Percentiles rank a stretch among this genome's conserved stretches.
phyloP scores from a whole-genome alignment of 177 flowering plant species.

The Telopea speciosissima region DNA sequence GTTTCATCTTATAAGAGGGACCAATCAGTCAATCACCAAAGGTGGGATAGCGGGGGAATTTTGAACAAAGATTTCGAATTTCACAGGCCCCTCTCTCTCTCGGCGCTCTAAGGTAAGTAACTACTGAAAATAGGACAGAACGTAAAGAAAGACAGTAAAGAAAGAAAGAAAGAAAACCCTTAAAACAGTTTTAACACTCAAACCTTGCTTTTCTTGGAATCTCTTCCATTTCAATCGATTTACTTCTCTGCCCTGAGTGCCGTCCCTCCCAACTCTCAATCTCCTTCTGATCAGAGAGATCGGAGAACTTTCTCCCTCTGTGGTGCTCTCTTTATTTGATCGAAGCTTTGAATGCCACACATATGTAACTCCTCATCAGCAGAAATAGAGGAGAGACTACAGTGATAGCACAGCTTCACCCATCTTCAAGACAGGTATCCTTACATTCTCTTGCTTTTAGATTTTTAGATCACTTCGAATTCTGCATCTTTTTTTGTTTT shows the following conservation, averaged over 20 bases:
- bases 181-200: neutral
- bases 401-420: neutral
- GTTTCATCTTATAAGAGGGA: neutral
- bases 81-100: no score
- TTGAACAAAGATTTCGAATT: constrained; percentile 20
- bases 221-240: no score
- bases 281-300: neutral
- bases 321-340: neutral
- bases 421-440: constrained; percentile 6
- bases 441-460: neutral
- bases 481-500: no score
- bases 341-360: neutral
- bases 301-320: no score
- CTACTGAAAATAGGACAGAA: no score
- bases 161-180: neutral
- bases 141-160: no score
- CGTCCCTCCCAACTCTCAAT: neutral
- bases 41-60: constrained; percentile 40
- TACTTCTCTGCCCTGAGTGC: no score
- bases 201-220: no score
- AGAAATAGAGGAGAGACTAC: neutral
- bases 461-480: neutral
- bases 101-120: no score
- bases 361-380: neutral
- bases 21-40: no score